Base-by-base conservation (phyloP, 192 early-diverging fungal genomes). In the Polychytrium aggregatum region DNA sequence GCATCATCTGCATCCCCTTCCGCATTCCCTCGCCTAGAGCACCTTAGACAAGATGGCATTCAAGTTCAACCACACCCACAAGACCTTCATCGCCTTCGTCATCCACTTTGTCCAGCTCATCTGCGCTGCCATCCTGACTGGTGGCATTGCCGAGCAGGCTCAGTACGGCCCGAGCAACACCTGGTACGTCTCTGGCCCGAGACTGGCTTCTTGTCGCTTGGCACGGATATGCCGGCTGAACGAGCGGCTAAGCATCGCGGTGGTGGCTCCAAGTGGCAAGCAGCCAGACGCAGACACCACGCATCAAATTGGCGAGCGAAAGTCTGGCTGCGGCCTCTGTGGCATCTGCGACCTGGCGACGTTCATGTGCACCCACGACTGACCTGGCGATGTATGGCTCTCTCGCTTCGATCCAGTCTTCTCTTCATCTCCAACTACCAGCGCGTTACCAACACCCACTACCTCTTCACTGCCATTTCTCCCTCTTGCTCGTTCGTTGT, bases 131-230 rank as follows among this genome's bases (percentile, higher is more conserved):
- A 54, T 61, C 41, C 37, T 61, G 21, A 52, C 50, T 18, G 52
- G 33, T 27, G 59, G 52, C 11, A 49, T 61, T 54, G 59, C 59
- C 18, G 52, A 55, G 18, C 52, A 61, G 37, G 59, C 52, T 41
- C 34, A 47, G 40, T 61, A 61, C 33, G 59, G 59, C 17, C 59
- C 59, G 0, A 41, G 44, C 35, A 20, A 35, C n/a, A 49, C 55
- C 40, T 61, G 59, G 44, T 45, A 25, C 10, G 44, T 27, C 17
- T 4, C 22, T 6, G 4, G 4, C 17, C n/a, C 16, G 39, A 10
- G 7, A 8, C 11, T 4, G 6, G 31, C 31, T 33, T 11, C 6
- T 33, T 11, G 6, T 33, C 31, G 6, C n/a, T n/a, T n/a, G n/a
- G n/a, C n/a, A n/a, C n/a, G n/a, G n/a, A n/a, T n/a, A n/a, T n/a